phyloP scores from a whole-genome alignment of 163 green algal species.

The Scenedesmus sp. region DNA sequence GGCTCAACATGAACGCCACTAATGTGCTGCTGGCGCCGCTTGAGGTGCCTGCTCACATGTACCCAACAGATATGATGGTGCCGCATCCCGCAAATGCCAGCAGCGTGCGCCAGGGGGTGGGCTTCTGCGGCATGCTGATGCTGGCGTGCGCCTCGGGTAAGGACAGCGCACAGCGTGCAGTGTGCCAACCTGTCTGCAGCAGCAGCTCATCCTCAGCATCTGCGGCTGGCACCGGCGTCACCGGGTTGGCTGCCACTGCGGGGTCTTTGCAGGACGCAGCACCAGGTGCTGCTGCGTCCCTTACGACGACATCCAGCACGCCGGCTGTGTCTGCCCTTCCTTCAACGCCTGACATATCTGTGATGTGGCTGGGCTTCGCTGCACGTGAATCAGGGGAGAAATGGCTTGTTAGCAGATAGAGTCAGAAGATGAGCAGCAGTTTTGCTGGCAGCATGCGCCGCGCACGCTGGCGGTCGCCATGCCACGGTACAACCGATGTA shows the following conservation, averaged over 20 bases:
- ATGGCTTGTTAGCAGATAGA: neutral
- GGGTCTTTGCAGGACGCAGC: neutral
- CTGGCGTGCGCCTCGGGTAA: conserved; percentile 62
- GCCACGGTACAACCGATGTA: neutral
- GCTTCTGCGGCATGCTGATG: conserved; percentile 48
- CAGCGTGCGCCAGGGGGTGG: conserved; percentile 58
- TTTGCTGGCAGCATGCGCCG: neutral
- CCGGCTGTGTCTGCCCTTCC: neutral
- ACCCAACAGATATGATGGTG: conserved; percentile 77
- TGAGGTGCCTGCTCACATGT: conserved; percentile 59
- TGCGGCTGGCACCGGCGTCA: neutral
- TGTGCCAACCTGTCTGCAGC: conserved; percentile 38
- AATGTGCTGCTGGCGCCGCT: neutral
- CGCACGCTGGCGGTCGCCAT: neutral
- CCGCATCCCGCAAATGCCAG: conserved; percentile 70
- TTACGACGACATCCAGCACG: neutral
- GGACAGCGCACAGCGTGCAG: conserved; percentile 11
- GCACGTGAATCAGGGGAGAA: neutral
- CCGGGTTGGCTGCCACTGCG: neutral
- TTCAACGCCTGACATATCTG: neutral
- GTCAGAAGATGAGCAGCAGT: neutral
- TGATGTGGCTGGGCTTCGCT: neutral
- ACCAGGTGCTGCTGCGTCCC: neutral
- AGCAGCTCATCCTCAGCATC: conserved; percentile 4
- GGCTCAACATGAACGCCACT: too few relatives aligned